Conservation (phyloP, 176 grass and related monocot species). For the Oryza australiensis region DNA sequence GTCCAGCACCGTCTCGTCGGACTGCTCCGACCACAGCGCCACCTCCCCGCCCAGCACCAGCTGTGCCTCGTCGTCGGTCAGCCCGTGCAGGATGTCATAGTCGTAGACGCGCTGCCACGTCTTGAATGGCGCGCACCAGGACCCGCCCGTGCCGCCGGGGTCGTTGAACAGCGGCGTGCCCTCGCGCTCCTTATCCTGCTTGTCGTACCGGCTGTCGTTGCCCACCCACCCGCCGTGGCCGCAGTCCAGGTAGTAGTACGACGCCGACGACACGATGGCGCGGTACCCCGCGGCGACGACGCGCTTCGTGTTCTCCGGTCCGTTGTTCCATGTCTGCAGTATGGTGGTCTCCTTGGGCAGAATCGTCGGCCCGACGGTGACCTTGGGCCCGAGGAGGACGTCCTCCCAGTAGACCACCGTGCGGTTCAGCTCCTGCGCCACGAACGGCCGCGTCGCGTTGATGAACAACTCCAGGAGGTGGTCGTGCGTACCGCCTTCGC, state of each 20-base stretch:
- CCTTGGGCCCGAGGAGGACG: constrained; percentile 66
- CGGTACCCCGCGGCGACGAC: constrained; percentile 76
- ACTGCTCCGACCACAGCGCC: constrained; percentile 93
- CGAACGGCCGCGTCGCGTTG: constrained; percentile 68
- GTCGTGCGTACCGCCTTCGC: constrained; percentile 63
- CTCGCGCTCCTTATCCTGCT: constrained; percentile 68
- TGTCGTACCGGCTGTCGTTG: constrained; percentile 94
- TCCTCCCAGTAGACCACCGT: constrained; percentile 98
- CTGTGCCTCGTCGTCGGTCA: constrained; percentile 62
- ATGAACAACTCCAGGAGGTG: constrained; percentile 78
- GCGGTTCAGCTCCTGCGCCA: constrained; percentile 74
- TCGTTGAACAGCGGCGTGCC: constrained; percentile 76
- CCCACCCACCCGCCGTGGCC: constrained; percentile 85
- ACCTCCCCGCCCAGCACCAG: constrained; percentile 85
- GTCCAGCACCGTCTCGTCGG: constrained; percentile 74
- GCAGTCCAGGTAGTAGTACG: constrained; percentile 99
- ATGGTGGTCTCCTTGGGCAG: constrained; percentile 78
- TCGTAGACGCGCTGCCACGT: constrained; percentile 95
- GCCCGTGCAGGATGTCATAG: constrained; percentile 93
- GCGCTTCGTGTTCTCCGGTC: constrained; percentile 84
- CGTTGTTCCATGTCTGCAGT: constrained; percentile 97
- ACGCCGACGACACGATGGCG: constrained; percentile 75
- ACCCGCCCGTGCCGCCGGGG: constrained; percentile 79
- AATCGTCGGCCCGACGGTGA: constrained; percentile 43
- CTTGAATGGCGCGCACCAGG: constrained; percentile 95